These are phyloP conservation scores for Ananas comosus DNA, from an alignment of 176 grass and related monocot genomes.

Conservation along the genomic window DNA sequence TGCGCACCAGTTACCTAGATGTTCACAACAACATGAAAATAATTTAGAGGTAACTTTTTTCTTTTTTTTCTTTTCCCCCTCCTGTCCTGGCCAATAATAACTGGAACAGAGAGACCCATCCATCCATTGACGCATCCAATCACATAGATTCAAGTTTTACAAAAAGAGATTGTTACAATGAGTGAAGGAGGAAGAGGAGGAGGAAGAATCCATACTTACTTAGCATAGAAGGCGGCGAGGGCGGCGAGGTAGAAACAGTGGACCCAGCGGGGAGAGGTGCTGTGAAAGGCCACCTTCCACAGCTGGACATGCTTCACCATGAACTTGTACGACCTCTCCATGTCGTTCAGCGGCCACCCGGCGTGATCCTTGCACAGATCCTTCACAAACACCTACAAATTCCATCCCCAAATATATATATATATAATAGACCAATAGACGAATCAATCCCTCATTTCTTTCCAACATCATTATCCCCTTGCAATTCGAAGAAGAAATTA, in stretches of 20 bases:
- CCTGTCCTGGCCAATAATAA: background rate
- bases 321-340: conserved; percentile 99
- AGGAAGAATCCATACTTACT: conserved; percentile 56
- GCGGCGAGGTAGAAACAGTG: conserved; percentile 77
- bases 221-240: conserved; percentile 86
- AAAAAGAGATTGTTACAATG: too few species aligned
- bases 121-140: too few species aligned
- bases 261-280: conserved; percentile 87
- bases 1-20: too few species aligned
- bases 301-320: conserved; percentile 99
- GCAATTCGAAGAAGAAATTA: too few species aligned
- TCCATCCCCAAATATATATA: background rate
- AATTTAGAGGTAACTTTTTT: background rate
- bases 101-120: background rate
- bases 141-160: too few species aligned
- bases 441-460: background rate
- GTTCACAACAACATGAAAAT: too few species aligned
- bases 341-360: conserved; percentile 89
- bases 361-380: conserved; percentile 98
- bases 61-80: background rate
- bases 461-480: too few species aligned
- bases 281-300: conserved; percentile 96
- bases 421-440: background rate
- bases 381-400: conserved; percentile 74
- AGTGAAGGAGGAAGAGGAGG: background rate